phyloP scores from a whole-genome alignment of 805 yeast species.

The Myxozyma lipomycoides region DNA sequence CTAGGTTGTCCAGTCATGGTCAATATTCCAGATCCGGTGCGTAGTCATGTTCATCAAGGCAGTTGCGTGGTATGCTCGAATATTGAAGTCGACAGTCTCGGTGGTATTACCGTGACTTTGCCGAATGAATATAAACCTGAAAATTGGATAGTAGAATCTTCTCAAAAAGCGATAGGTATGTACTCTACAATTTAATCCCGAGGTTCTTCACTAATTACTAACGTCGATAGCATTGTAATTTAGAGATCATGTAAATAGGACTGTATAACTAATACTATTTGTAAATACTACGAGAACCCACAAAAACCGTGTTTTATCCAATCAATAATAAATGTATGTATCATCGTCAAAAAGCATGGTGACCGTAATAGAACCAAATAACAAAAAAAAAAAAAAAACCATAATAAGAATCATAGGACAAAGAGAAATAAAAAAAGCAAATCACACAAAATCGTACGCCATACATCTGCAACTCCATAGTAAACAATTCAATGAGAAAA shows the following conservation, averaged over 20 bases:
- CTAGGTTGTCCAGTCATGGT: constrained; percentile 7
- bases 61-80: constrained; percentile 29
- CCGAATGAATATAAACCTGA: neutral
- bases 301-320: too few relatives aligned
- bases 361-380: too few relatives aligned
- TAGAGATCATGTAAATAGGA: too few relatives aligned
- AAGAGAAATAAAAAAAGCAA: neutral
- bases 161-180: neutral
- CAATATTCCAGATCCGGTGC: neutral
- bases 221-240: too few relatives aligned
- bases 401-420: neutral
- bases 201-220: too few relatives aligned
- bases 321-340: too few relatives aligned
- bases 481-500: too few relatives aligned
- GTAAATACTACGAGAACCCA: too few relatives aligned
- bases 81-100: constrained; percentile 9
- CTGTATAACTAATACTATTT: too few relatives aligned
- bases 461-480: neutral
- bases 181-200: too few relatives aligned
- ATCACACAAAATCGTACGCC: neutral
- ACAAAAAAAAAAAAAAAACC: neutral
- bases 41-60: constrained; percentile 8
- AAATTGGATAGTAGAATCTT: neutral
- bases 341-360: too few relatives aligned
- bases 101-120: neutral